Percentiles rank a stretch among this genome's conserved stretches.
phyloP scores from a whole-genome alignment of 2,329 filamentous ascomycete genomes.

The Rhexocercosporidium sp. region DNA sequence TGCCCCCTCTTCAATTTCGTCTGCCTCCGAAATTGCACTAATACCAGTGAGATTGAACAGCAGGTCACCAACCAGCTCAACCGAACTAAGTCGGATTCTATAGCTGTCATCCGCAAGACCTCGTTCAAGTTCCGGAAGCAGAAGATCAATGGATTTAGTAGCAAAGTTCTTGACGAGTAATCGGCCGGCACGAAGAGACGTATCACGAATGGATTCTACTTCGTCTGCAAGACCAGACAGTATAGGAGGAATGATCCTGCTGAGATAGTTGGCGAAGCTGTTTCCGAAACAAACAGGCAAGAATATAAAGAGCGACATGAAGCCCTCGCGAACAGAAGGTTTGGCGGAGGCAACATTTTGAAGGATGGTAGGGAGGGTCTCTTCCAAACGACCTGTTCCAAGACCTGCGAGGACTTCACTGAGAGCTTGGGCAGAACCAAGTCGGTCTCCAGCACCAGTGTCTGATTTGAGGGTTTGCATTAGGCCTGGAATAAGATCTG shows the following conservation, averaged over 20 bases:
- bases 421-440: slow-evolving; percentile 95
- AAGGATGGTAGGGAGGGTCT: slow-evolving; percentile 93
- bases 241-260: slow-evolving; percentile 94
- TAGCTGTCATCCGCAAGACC: slow-evolving; percentile 97
- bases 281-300: slow-evolving; percentile 98
- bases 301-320: slow-evolving; percentile 99
- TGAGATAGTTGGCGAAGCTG: slow-evolving; percentile 95
- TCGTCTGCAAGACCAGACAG: slow-evolving; percentile 94
- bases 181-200: slow-evolving; percentile 90
- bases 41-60: slow-evolving; percentile 98
- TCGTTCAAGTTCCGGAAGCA: slow-evolving; percentile 92
- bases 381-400: slow-evolving; percentile 89
- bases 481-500: slow-evolving; percentile 94
- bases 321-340: slow-evolving; percentile 89
- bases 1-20: slow-evolving; percentile 78
- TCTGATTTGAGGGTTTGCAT: slow-evolving; percentile 99
- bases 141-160: slow-evolving; percentile 88
- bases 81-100: slow-evolving; percentile 96
- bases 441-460: slow-evolving; percentile 91
- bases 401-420: slow-evolving; percentile 95
- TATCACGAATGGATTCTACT: slow-evolving; percentile 94
- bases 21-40: slow-evolving; percentile 78
- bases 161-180: slow-evolving; percentile 98
- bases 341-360: slow-evolving; percentile 95
- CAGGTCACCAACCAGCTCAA: slow-evolving; percentile 94